These are phyloP conservation scores for Xylaria grammica DNA, from an alignment of 495 filamentous ascomycete species.

Conservation along the genomic window DNA sequence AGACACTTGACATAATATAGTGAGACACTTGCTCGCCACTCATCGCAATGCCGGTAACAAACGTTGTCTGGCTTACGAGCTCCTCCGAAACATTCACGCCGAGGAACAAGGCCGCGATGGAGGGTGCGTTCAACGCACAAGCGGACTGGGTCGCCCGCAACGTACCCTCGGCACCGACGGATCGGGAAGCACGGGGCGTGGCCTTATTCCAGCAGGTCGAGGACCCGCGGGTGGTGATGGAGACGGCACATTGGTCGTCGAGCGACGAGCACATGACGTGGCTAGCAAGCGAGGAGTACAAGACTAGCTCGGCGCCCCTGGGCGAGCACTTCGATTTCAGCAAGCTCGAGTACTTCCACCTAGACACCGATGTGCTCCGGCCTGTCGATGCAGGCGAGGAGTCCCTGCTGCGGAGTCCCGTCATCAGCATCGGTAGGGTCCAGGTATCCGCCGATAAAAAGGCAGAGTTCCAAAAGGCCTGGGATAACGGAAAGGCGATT, in stretches of 20 bases:
- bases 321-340: slow-evolving; percentile 31
- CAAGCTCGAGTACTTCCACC: slow-evolving; percentile 46
- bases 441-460: slow-evolving; percentile 50
- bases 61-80: slow-evolving; percentile 56
- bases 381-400: slow-evolving; percentile 31
- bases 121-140: slow-evolving; percentile 34
- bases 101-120: slow-evolving; percentile 35
- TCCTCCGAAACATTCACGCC: slow-evolving; percentile 29
- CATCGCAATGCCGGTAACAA: slow-evolving; percentile 56
- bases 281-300: slow-evolving; percentile 47
- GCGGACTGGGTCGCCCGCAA: slow-evolving; percentile 44
- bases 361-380: slow-evolving; percentile 51
- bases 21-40: background rate
- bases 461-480: slow-evolving; percentile 46
- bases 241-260: slow-evolving; percentile 59
- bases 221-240: slow-evolving; percentile 51
- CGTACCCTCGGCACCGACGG: slow-evolving; percentile 31
- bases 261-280: slow-evolving; percentile 54
- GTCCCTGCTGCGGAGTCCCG: slow-evolving; percentile 46
- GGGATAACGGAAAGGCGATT: slow-evolving; percentile 44
- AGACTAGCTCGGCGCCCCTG: slow-evolving; percentile 28
- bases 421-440: slow-evolving; percentile 50
- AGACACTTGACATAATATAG: no score
- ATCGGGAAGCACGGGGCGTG: slow-evolving; percentile 30
- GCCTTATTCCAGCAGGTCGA: slow-evolving; percentile 53